Base-by-base conservation (phyloP, 805 yeast genomes). In the Millerago galiae region DNA sequence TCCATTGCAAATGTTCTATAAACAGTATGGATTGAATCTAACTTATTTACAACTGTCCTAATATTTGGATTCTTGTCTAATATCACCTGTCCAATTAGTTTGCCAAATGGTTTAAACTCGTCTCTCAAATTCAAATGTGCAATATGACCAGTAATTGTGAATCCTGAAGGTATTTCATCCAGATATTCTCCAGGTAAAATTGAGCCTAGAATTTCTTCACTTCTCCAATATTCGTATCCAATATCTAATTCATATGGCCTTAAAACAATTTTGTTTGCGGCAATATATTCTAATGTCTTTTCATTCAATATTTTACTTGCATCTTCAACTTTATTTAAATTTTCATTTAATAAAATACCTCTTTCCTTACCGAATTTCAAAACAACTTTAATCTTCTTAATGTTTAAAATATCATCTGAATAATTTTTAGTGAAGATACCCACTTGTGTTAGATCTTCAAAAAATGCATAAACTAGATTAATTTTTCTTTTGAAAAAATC, bases 1-100 rank as follows among this genome's bases (percentile, higher is more conserved):
- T 90, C 87, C 98, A 93, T 91, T 17, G 79, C 79, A 65, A 93
- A 93, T 0, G 98, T 93, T 49, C 99, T 74, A 63, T 83, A 93
- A 48, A 82, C 78, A 2, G 95, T 83, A 38, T 84, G 95, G 41
- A 93, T 93, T 1, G 88, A 70, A 54, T 89, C 91, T 8, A 86
- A 72, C 61, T 93, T 93, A 62, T 90, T 93, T 10, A 93, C 99
- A 9, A 93, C 98, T 0, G 97, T 90, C 43, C 74, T 75, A 17
- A 93, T 74, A 42, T 79, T 75, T 5, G 87, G 74, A 34, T 60
- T 60, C 58, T 93, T 93, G 64, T 91, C 97, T 43, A 93, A 63
- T 21, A 91, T 79, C 1, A 91, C 88, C 59, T 88, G 86, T 0
- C 99, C 99, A 46, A 95, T 93, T 15, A 93, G 59, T 2, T 66